A percentile compares a stretch with the other conserved stretches of the same genome.
Conservation (phyloP, 192 early-diverging fungal species). For the Coemansia sp. region DNA sequence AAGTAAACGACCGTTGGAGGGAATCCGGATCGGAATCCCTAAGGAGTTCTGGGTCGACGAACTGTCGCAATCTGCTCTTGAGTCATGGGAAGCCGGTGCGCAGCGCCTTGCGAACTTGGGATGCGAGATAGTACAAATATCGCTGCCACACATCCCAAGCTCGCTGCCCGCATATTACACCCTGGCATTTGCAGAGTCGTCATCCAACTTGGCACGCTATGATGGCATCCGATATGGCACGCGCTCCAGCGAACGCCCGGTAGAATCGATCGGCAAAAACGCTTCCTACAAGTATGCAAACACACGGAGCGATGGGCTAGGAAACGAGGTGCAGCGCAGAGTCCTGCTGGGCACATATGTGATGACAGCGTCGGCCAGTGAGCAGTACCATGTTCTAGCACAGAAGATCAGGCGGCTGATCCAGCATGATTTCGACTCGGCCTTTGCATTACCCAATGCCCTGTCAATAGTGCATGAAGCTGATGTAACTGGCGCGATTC, state of each 20-base stretch:
- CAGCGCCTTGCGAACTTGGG: constrained; percentile 58
- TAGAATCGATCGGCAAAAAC: not conserved
- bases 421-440: constrained; percentile 72
- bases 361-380: constrained; percentile 67
- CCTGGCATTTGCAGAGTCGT: constrained; percentile 86
- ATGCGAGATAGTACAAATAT: constrained; percentile 67
- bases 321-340: constrained; percentile 77
- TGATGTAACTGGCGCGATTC: not conserved
- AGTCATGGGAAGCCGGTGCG: constrained; percentile 64
- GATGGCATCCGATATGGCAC: constrained; percentile 86
- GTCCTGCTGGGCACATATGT: constrained; percentile 87
- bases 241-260: not conserved
- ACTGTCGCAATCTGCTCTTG: constrained; percentile 56
- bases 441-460: constrained; percentile 68
- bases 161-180: constrained; percentile 87
- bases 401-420: constrained; percentile 80
- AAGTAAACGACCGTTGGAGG: constrained; percentile 27
- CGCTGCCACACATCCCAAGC: constrained; percentile 66
- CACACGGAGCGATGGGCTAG: constrained; percentile 72
- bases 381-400: constrained; percentile 74
- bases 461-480: constrained; percentile 23
- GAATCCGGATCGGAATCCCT: constrained; percentile 65
- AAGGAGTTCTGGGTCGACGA: constrained; percentile 77
- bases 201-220: constrained; percentile 85
- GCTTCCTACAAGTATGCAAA: constrained; percentile 56